phyloP scores from a whole-genome alignment of 208 protist species.

The Acanthamoeba lenticulata region DNA sequence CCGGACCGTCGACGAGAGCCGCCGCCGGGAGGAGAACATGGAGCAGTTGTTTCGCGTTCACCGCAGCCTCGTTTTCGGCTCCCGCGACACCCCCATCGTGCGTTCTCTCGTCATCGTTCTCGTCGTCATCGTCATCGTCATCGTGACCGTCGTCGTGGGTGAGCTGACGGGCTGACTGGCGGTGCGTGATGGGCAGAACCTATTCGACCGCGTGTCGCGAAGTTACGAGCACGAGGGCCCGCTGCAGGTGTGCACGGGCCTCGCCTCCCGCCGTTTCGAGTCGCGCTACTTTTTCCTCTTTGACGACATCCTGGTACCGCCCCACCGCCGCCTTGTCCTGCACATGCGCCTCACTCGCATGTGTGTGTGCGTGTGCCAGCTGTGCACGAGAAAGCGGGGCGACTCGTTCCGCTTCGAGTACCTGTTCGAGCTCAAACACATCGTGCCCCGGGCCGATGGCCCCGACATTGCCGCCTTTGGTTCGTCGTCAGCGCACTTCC shows the following conservation, averaged over 20 bases:
- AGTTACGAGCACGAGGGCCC: background rate
- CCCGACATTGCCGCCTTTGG: background rate
- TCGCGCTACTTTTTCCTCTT: background rate
- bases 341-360: no score
- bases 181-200: background rate
- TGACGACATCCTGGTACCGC: background rate
- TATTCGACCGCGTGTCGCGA: background rate
- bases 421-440: background rate
- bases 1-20: background rate
- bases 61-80: background rate
- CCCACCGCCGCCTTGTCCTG: background rate
- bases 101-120: no score
- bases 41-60: background rate
- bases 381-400: background rate
- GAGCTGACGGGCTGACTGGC: no score
- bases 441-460: background rate
- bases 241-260: background rate
- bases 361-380: background rate
- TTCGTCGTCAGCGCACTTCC: no score
- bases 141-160: no score
- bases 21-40: conserved; percentile 15
- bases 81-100: background rate
- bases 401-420: background rate
- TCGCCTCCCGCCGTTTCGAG: background rate
- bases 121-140: no score